A percentile compares a stretch with the other conserved stretches of the same genome.
phyloP scores from a whole-genome alignment of 202 grass and related monocot species.

The Saccharum hybrid region DNA sequence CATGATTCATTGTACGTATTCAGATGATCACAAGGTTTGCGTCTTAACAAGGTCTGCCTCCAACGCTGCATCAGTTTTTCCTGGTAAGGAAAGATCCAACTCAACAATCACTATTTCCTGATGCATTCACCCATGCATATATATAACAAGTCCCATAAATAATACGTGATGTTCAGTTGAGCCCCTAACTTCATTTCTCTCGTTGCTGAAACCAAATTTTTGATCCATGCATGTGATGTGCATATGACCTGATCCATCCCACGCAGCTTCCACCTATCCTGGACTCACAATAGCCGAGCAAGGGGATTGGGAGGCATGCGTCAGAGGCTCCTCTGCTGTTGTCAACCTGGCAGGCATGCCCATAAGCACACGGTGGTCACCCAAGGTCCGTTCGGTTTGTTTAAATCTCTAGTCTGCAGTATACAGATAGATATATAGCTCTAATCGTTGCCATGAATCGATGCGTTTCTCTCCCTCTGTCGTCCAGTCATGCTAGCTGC shows the following conservation, averaged over 20 bases:
- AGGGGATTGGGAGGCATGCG: conserved; percentile 68
- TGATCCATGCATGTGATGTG: background rate
- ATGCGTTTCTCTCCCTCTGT: background rate
- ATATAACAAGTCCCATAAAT: background rate
- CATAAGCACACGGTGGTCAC: conserved; percentile 91
- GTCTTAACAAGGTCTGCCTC: conserved; percentile 77
- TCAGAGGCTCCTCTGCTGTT: conserved; percentile 69
- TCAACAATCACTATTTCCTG: background rate
- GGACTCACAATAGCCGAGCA: conserved; percentile 70
- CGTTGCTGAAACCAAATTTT: background rate
- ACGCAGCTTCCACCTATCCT: conserved; percentile 66
- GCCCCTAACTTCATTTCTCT: background rate
- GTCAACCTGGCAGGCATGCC: conserved; percentile 93
- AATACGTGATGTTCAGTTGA: too few relatives aligned
- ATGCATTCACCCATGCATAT: background rate
- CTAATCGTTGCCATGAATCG: background rate
- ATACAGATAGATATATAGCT: background rate
- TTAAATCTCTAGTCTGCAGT: background rate
- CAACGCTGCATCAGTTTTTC: conserved; percentile 74
- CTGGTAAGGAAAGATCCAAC: conserved; percentile 60
- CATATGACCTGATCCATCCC: conserved; percentile 5
- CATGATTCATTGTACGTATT: background rate
- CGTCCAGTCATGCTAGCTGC: background rate
- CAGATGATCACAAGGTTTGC: conserved; percentile 86
- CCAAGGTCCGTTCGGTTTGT: conserved; percentile 58